Evolutionary conservation across 495 filamentous ascomycete genomes (phyloP).

Genomic region (Penicillium fimorum): DNA sequence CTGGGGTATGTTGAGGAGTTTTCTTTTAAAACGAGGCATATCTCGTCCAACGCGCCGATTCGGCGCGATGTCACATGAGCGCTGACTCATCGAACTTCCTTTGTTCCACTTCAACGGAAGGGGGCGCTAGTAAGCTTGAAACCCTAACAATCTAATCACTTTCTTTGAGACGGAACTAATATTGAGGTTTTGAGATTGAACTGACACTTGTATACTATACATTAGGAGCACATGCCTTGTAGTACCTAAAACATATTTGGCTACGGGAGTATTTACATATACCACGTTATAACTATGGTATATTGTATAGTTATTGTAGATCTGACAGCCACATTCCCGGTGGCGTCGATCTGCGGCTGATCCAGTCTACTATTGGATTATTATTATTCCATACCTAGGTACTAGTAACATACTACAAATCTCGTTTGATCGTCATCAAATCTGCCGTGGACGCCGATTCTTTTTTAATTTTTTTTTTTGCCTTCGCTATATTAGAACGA

Average conservation of each 20-base stretch:
- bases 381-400: not conserved
- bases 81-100: conserved; percentile 1
- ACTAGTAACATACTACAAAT: too few species aligned
- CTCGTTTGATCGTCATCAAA: not conserved
- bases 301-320: not conserved
- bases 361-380: not conserved
- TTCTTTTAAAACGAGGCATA: conserved; percentile 5
- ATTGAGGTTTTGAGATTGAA: not conserved
- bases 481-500: too few species aligned
- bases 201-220: not conserved
- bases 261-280: too few species aligned
- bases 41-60: conserved; percentile 21
- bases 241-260: not conserved
- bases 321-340: conserved; percentile 7
- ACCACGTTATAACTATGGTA: too few species aligned
- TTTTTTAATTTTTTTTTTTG: not conserved
- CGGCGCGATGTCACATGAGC: conserved; percentile 28
- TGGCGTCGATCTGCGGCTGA: conserved; percentile 8
- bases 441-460: not conserved
- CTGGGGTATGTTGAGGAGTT: conserved; percentile 15
- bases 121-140: not conserved
- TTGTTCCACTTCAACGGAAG: not conserved
- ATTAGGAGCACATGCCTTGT: not conserved
- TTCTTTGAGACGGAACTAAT: not conserved
- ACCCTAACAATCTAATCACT: not conserved